Conservation (phyloP, 2,329 filamentous ascomycete species). For the Botryotinia calthae region DNA sequence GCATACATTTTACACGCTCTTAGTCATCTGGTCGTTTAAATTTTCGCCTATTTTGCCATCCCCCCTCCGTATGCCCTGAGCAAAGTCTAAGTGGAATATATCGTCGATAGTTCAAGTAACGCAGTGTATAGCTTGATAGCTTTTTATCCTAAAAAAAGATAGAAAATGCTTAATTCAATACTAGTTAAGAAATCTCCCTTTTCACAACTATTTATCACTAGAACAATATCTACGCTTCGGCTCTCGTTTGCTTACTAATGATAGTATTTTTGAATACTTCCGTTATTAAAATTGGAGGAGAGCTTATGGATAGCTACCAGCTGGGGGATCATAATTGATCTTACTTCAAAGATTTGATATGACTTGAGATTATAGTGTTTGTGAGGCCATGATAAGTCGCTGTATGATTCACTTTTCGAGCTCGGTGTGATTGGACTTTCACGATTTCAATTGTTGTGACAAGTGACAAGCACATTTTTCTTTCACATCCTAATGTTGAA, state of each 20-base stretch:
- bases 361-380: neutral
- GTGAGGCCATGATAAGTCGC: neutral
- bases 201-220: neutral
- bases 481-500: too few relatives aligned
- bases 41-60: neutral
- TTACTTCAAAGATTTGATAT: neutral
- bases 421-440: too few relatives aligned
- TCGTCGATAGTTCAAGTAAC: neutral
- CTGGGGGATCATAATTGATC: accelerated
- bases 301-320: accelerated
- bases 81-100: neutral
- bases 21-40: neutral
- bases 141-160: accelerated
- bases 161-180: too few relatives aligned
- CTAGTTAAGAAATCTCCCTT: accelerated
- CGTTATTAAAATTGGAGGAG: neutral
- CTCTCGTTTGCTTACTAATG: neutral
- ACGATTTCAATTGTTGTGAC: too few relatives aligned
- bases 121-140: too few relatives aligned
- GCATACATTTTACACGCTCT: neutral
- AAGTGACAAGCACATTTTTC: too few relatives aligned
- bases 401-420: too few relatives aligned
- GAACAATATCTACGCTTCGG: neutral
- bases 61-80: neutral
- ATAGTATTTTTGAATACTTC: neutral